Base-by-base conservation (phyloP, 2,329 filamentous ascomycete genomes). In the Cercospora zeae-maydis region DNA sequence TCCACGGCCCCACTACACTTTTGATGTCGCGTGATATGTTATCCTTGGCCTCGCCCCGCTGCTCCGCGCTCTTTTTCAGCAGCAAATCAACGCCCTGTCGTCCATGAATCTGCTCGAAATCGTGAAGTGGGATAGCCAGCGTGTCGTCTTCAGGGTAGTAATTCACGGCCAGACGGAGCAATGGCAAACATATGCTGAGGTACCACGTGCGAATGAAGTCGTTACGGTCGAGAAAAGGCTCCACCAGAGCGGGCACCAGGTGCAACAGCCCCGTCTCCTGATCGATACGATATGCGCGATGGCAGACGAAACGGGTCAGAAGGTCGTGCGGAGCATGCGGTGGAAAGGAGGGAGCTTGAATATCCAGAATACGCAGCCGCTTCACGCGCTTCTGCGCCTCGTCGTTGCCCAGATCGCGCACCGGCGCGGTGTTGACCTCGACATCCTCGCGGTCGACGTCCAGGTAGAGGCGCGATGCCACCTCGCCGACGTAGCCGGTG, bases 1-100 rank as follows among this genome's bases (percentile, higher is more conserved):
- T 78, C 90, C 90, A 93, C 1, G 90, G 90, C 0, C 86, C 87
- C 55, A 93, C 78, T 37, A 93, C 72, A 0, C 87, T 85, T 65
- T 84, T 84, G 60, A 93, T 72, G 71, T 92, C 89, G 61, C 88
- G 83, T 1, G 84, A 86, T 37, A 79, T 73, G 1, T 67, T 59
- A 67, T 70, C 33, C 61, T 61, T 58, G 11, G 61, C 54, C 59
- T 79, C 75, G 9, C 62, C 51, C 13, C 47, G 47, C 39, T 62
- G 47, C 39, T 79, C 77, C 31, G 81, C 75, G 14, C 70, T 71
- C 59, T 83, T 82, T 7, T 83, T 83, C 4, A 93, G 78, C 30
- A 92, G 79, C 52, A 86, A 76, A 10, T 83, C 79, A 13, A 90
- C 80, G 3, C 86, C 89, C 9, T 81, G 77, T 51, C 77, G 77